Base-by-base conservation (phyloP, 306 rosid genomes). In the Inga laurina region DNA sequence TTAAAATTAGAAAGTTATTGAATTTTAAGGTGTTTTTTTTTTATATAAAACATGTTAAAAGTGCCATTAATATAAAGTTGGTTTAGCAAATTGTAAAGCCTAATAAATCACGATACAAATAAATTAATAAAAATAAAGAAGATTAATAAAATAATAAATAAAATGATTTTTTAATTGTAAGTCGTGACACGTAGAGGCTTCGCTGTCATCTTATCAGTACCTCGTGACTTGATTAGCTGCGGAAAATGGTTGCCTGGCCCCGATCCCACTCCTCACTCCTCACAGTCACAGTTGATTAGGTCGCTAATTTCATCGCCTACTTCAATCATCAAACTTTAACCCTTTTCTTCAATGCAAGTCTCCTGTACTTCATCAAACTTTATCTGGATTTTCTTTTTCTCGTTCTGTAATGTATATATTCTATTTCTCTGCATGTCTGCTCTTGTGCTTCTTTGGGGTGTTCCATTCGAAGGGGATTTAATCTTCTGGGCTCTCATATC, bases 261-360 rank as follows among this genome's bases (percentile, higher is more conserved):
- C 24, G 24, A 19, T 22, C 65, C 10, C 14, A n/a, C 0, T 9
- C 65, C 32, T 3, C 14, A 57, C 1, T 8, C 96, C 5, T 67
- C 97, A 56, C 86, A 87, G 73, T 62, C 93, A 57, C 86, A 87
- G 75, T 74, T 90, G 51, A 76, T 90, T 51, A 87, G 88, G 91
- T 76, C 92, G 72, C 88, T 89, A 8, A 72, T 85, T 79, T 82
- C 87, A 78, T 75, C 89, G 97, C 75, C 81, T 88, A 75, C 52
- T 91, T 84, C 87, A 85, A 71, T 41, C 91, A 92, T 56, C 93
- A 76, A 84, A 41, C 83, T 86, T 72, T 87, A 57, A 70, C 94
- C 80, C 84, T 94, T 10, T 35, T 88, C 22, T 73, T 89, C 89
- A 74, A 5, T 76, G 98, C 88, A 89, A 89, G 91, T 82, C 74